Evolutionary conservation across 192 early-diverging fungal genomes (phyloP), one percentile per base, ranked within the genome.

Genomic region (Backusella luteola): DNA sequence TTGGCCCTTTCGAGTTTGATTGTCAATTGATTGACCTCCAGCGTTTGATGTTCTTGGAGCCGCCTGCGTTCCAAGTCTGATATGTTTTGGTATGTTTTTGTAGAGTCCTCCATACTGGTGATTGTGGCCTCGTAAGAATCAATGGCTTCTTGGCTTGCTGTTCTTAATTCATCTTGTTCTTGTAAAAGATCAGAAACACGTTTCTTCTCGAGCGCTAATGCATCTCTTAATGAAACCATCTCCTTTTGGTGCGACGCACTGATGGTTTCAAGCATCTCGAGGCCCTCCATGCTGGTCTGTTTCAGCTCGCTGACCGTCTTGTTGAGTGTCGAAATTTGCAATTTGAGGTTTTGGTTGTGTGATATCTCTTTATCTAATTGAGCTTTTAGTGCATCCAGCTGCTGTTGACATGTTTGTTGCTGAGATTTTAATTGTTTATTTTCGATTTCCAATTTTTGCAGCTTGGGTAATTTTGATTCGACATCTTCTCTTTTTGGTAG

Each of bases 61-160:
- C 56, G 56, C 56, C 56, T 63, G 56, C 56, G 56, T 29, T 63
- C 56, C 56, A 63, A 29, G 26, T 63, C 56, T 8, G 56, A 63
- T 29, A 63, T 63, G 26, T 63, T 63, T 63, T 63, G 56, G 26
- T 14, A 63, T 23, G 23, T 63, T 5, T 63, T 63, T 63, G 21
- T 29, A 6, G 56, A 63, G 26, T 29, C 56, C n/a, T 63, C 56
- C 56, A 63, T 63, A 12, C 56, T 63, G 9, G 23, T 72, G 29
- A 83, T 46, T 2, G 76, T 83, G 5, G 69, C 71, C 59, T 84
- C 82, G 36, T 84, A 84, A 9, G 77, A 81, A 36, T 81, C 77
- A 41, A 84, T 81, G 3, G 82, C 80, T 42, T 84, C 82, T 2
- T 76, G 67, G 11, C 79, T 80, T 52, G 69, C 80, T 35, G 77